phyloP scores from a whole-genome alignment of 2,329 filamentous ascomycete genomes.

The Huntiella savannae region DNA sequence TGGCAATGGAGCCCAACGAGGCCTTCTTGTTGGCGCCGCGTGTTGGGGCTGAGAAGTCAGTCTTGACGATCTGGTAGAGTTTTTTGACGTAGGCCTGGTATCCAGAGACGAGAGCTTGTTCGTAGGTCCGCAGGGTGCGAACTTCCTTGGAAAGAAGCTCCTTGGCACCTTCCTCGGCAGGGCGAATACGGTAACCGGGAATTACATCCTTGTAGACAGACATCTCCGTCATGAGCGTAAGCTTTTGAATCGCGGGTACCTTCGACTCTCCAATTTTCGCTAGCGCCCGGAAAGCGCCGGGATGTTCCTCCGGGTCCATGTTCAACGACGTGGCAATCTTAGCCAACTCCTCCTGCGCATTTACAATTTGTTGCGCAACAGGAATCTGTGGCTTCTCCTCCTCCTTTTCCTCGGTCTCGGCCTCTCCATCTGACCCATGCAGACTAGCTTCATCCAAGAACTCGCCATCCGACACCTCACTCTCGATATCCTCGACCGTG shows the following conservation, averaged over 20 bases:
- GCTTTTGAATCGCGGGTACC: slow-evolving; percentile 60
- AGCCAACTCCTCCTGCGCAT: slow-evolving; percentile 84
- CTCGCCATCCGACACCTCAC: slow-evolving; percentile 28
- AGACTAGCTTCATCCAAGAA: slow-evolving; percentile 40
- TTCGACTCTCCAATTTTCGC: slow-evolving; percentile 52
- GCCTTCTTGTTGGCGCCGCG: slow-evolving; percentile 14
- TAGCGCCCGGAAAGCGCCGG: slow-evolving; percentile 58
- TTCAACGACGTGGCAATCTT: slow-evolving; percentile 64
- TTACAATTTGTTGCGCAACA: slow-evolving; percentile 58
- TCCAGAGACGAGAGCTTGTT: slow-evolving; percentile 66
- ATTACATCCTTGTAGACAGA: slow-evolving; percentile 92
- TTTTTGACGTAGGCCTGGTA: slow-evolving; percentile 75
- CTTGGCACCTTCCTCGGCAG: slow-evolving; percentile 50
- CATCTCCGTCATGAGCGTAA: slow-evolving; percentile 71
- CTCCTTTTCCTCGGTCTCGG: slow-evolving; percentile 28
- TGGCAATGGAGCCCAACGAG: slow-evolving; percentile 52
- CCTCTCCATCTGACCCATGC: slow-evolving; percentile 33
- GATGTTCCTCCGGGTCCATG: slow-evolving; percentile 83
- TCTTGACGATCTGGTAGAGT: slow-evolving; percentile 47
- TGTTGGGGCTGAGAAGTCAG: slow-evolving; percentile 21
- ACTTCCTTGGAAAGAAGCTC: slow-evolving; percentile 87
- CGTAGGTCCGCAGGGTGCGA: slow-evolving; percentile 60
- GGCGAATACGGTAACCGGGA: slow-evolving; percentile 85
- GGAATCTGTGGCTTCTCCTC: slow-evolving; percentile 42
- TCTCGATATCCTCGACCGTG: slow-evolving; percentile 41